These are phyloP conservation scores for Fraxinus nigra DNA, from an alignment of 305 asterid species.

Conservation along the genomic window DNA sequence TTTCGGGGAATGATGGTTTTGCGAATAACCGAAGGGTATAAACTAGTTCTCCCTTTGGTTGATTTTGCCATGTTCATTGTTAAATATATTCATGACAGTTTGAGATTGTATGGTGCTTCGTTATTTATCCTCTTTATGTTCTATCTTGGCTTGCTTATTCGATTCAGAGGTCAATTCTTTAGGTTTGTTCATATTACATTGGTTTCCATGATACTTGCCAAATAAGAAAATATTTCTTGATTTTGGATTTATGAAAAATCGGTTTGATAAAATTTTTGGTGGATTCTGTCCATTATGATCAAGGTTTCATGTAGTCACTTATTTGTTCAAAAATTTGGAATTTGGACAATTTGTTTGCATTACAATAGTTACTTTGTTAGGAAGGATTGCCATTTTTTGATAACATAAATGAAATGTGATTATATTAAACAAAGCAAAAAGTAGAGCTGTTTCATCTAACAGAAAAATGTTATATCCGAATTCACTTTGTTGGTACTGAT, in stretches of 20 bases:
- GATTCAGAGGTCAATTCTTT: neutral
- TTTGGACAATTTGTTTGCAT: conserved; percentile 12
- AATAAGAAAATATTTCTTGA: neutral
- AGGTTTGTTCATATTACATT: conserved; percentile 15
- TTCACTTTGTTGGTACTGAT: neutral
- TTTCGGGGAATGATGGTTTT: conserved; percentile 50
- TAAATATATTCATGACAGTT: conserved; percentile 13
- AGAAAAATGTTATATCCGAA: neutral
- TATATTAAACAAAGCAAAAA: neutral
- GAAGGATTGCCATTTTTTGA: neutral
- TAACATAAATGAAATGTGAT: neutral
- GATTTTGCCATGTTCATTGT: conserved; percentile 11
- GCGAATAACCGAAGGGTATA: conserved; percentile 68
- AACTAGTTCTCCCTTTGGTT: conserved; percentile 16
- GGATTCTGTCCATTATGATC: neutral
- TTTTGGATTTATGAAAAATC: conserved; percentile 1
- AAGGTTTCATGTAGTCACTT: conserved; percentile 1
- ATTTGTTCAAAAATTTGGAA: conserved; percentile 12
- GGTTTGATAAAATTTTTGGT: neutral
- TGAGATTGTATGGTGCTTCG: conserved; percentile 17
- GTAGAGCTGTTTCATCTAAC: neutral
- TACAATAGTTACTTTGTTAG: neutral
- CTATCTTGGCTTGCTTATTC: neutral
- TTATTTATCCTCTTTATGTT: neutral
- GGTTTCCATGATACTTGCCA: neutral